Percentiles rank a stretch among this genome's conserved stretches.
These are phyloP conservation scores for Noccaea caerulescens DNA, from an alignment of 345 rosid species.

Conservation along the genomic window DNA sequence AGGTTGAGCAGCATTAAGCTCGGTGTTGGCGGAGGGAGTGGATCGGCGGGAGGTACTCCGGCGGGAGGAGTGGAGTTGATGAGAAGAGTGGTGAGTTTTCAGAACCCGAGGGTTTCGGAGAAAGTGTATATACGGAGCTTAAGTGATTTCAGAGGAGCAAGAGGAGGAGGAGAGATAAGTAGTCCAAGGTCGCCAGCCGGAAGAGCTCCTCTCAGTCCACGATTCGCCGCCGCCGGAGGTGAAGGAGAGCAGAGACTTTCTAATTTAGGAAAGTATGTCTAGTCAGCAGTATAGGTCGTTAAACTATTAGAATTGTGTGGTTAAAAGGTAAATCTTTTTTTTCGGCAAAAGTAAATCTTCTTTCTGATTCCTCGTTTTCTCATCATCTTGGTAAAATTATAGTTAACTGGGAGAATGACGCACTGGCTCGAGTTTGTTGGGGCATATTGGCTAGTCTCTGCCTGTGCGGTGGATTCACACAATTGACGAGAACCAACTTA, in stretches of 20 bases:
- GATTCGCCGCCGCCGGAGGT: conserved; percentile 13
- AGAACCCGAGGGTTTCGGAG: conserved; percentile 68
- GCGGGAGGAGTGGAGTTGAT: conserved; percentile 45
- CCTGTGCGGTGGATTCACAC: not conserved
- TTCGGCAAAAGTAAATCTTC: not conserved
- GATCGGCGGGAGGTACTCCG: conserved; percentile 48
- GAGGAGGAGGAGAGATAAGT: conserved; percentile 46
- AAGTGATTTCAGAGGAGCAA: conserved; percentile 54
- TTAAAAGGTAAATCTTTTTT: too few relatives aligned
- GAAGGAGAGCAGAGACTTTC: conserved; percentile 59
- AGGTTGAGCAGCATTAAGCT: conserved; percentile 64
- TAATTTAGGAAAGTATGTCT: conserved; percentile 65
- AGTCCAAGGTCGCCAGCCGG: conserved; percentile 62
- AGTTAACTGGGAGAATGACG: not conserved
- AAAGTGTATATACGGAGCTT: conserved; percentile 61
- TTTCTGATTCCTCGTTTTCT: not conserved
- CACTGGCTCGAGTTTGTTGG: not conserved
- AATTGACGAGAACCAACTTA: not conserved
- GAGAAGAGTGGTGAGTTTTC: conserved; percentile 49
- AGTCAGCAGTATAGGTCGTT: conserved; percentile 16
- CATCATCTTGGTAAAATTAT: not conserved
- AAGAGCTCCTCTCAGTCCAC: conserved; percentile 67
- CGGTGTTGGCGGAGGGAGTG: conserved; percentile 44
- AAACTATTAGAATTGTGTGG: too few relatives aligned
- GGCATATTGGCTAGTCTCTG: not conserved